Evolutionary conservation across 192 early-diverging fungal species (phyloP).

Genomic region (Coemansia erecta): DNA sequence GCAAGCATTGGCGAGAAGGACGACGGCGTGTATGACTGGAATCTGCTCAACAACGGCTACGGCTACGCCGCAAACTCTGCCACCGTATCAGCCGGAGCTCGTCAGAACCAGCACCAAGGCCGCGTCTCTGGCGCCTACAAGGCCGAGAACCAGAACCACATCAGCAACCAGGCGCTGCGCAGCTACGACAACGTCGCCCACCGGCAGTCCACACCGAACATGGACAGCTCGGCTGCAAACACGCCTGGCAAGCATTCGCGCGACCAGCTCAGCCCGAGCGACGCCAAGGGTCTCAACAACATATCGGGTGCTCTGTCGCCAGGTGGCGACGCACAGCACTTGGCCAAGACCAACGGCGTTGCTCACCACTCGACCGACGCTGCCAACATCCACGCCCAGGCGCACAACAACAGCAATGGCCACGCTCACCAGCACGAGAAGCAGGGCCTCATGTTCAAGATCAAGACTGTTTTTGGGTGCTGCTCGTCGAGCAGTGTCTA

Average conservation of each 20-base stretch:
- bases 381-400: constrained; percentile 22
- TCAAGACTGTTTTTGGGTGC: constrained; percentile 50
- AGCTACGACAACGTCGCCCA: constrained; percentile 41
- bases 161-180: constrained; percentile 45
- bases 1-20: constrained; percentile 70
- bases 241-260: constrained; percentile 43
- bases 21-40: constrained; percentile 97
- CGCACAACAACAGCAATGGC: constrained; percentile 10
- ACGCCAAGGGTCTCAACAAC: constrained; percentile 20
- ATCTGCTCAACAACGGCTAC: constrained; percentile 51
- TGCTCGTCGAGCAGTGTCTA: constrained; percentile 42
- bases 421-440: constrained; percentile 45
- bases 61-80: constrained; percentile 50
- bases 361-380: constrained; percentile 43
- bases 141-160: constrained; percentile 42
- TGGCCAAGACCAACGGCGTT: constrained; percentile 17
- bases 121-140: constrained; percentile 47
- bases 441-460: constrained; percentile 53
- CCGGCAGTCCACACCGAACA: constrained; percentile 41
- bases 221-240: constrained; percentile 38
- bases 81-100: constrained; percentile 24
- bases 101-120: constrained; percentile 20
- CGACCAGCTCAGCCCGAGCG: constrained; percentile 23
- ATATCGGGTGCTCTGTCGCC: constrained; percentile 9
- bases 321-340: constrained; percentile 21